phyloP scores from a whole-genome alignment of 768 basidiomycete genomes.

The Asterophora parasitica region DNA sequence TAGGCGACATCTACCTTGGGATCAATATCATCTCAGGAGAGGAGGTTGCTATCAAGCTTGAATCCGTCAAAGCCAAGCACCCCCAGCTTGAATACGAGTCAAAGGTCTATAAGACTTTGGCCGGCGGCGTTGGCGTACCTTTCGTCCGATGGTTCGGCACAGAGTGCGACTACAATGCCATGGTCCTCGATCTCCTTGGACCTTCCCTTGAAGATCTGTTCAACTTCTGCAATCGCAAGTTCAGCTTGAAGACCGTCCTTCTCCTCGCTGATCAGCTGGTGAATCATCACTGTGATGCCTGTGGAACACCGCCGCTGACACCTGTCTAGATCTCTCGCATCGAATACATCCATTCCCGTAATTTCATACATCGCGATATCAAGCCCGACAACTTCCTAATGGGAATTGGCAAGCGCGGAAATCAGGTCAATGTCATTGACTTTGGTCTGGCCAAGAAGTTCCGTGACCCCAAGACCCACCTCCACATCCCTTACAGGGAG shows the following conservation, averaged over 20 bases:
- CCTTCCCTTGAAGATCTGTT: conserved; percentile 89
- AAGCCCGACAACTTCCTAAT: conserved; percentile 99
- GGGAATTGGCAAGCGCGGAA: conserved; percentile 99
- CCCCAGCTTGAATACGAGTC: conserved; percentile 99
- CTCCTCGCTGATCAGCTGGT: conserved; percentile 96
- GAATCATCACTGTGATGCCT: conserved; percentile 27
- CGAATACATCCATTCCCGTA: conserved; percentile 99
- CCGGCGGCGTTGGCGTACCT: conserved; percentile 97
- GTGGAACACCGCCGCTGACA: conserved; percentile 16
- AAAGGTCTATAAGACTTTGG: conserved; percentile 94
- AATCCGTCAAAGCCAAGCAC: conserved; percentile 99
- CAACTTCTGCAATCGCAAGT: conserved; percentile 97
- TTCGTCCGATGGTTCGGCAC: conserved; percentile 95
- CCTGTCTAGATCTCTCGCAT: conserved; percentile 84
- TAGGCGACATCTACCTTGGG: conserved; percentile 98
- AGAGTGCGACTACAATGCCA: conserved; percentile 99
- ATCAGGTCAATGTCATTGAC: conserved; percentile 98
- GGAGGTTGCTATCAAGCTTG: conserved; percentile 99
- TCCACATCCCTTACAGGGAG: conserved; percentile 99
- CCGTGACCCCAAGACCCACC: conserved; percentile 98
- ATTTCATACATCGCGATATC: conserved; percentile 97
- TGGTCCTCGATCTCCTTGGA: conserved; percentile 96
- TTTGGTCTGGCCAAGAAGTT: conserved; percentile 99
- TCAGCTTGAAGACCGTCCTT: conserved; percentile 93
- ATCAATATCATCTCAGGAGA: conserved; percentile 99